Conservation (phyloP, 2,329 filamentous ascomycete genomes). For the Chlorencoelia australis region DNA sequence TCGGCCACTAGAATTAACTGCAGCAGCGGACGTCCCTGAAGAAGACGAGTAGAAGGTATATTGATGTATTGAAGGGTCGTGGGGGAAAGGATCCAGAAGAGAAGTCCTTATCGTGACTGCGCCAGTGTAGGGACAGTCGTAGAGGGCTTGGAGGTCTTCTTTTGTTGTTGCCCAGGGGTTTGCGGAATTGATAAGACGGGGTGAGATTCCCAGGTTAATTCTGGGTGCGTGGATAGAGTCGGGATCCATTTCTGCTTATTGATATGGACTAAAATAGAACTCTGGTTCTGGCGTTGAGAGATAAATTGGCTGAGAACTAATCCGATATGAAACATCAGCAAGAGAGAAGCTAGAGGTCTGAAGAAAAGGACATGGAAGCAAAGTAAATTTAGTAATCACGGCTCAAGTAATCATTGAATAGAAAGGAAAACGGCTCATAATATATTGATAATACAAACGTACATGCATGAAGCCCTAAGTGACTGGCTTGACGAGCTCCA, state of each 20-base stretch:
- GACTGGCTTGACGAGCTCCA: too few species aligned
- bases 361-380: neutral
- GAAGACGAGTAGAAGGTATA: conserved; percentile 52
- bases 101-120: conserved; percentile 68
- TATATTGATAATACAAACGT: too few species aligned
- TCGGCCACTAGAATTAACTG: conserved; percentile 9
- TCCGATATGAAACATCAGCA: neutral
- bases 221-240: neutral
- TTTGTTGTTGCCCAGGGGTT: conserved; percentile 65
- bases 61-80: conserved; percentile 57
- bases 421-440: too few species aligned
- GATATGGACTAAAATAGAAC: neutral
- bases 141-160: conserved; percentile 51
- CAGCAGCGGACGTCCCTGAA: conserved; percentile 23
- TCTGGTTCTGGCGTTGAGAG: neutral
- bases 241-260: neutral
- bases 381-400: neutral
- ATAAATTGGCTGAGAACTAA: too few species aligned
- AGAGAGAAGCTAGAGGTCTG: neutral
- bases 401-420: too few species aligned
- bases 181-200: conserved; percentile 62
- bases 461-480: too few species aligned
- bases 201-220: conserved; percentile 10
- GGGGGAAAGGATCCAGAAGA: conserved; percentile 52
- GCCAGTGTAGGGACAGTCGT: conserved; percentile 52